These are phyloP conservation scores for Aspergillus glaucus DNA, from an alignment of 2,329 filamentous ascomycete species.

Conservation along the genomic window DNA sequence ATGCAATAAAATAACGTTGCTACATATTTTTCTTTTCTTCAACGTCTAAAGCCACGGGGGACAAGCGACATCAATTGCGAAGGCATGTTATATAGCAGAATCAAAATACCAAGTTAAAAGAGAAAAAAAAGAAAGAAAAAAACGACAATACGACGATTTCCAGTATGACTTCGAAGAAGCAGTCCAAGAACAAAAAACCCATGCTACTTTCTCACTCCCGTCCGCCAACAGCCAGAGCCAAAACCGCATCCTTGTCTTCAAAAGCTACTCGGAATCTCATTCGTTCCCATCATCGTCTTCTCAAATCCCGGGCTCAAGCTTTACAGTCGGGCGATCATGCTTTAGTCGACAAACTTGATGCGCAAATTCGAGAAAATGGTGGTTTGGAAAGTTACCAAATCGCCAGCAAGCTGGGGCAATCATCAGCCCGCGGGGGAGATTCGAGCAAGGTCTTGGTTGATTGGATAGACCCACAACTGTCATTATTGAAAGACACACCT, in stretches of 20 bases:
- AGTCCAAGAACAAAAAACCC: slow-evolving; percentile 24
- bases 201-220: slow-evolving; percentile 40
- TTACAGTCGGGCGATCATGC: slow-evolving; percentile 39
- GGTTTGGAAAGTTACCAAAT: slow-evolving; percentile 56
- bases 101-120: neutral
- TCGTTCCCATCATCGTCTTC: slow-evolving; percentile 53
- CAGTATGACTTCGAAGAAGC: slow-evolving; percentile 25
- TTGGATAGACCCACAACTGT: slow-evolving; percentile 45
- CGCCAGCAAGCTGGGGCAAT: slow-evolving; percentile 58
- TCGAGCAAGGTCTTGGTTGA: slow-evolving; percentile 54
- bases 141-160: slow-evolving; percentile 1
- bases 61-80: neutral
- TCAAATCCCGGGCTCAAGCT: slow-evolving; percentile 52
- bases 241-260: slow-evolving; percentile 44
- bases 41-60: no score
- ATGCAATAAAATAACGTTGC: no score
- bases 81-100: neutral
- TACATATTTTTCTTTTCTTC: no score
- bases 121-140: neutral
- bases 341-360: slow-evolving; percentile 39
- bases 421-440: slow-evolving; percentile 56
- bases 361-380: slow-evolving; percentile 50
- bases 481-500: slow-evolving; percentile 13
- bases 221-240: slow-evolving; percentile 36
- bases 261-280: slow-evolving; percentile 55